phyloP scores from a whole-genome alignment of 805 yeast genomes.

The Pichia californica region DNA sequence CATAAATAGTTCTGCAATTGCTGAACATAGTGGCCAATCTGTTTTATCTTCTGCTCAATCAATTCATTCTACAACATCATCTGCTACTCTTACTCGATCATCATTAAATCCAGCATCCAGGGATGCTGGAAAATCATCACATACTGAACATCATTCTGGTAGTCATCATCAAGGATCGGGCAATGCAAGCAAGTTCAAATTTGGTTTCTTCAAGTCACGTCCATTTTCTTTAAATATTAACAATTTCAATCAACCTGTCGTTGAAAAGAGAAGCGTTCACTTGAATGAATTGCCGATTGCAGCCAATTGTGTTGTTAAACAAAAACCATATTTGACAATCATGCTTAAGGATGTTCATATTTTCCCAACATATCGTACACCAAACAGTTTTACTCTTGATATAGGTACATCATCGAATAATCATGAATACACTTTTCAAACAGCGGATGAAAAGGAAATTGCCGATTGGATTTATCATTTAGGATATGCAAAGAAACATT shows the following conservation, averaged over 20 bases:
- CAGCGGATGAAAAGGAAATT: slow-evolving; percentile 52
- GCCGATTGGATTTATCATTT: slow-evolving; percentile 64
- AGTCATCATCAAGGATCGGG: neutral
- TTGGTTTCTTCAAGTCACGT: slow-evolving; percentile 35
- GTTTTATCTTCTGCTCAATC: neutral
- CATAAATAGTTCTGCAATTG: no score
- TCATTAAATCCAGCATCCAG: neutral
- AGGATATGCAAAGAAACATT: slow-evolving; percentile 44
- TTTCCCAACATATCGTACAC: slow-evolving; percentile 47
- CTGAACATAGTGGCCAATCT: neutral
- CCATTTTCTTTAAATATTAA: slow-evolving; percentile 52
- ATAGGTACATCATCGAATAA: slow-evolving; percentile 9
- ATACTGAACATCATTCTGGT: neutral
- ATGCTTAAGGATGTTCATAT: slow-evolving; percentile 41
- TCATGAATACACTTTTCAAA: slow-evolving; percentile 58
- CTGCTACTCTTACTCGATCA: neutral
- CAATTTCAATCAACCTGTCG: slow-evolving; percentile 20
- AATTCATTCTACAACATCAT: neutral
- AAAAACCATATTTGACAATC: slow-evolving; percentile 44
- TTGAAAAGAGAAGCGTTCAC: slow-evolving; percentile 31
- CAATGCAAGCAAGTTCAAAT: slow-evolving; percentile 19
- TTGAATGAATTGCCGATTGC: slow-evolving; percentile 56
- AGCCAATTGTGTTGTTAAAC: slow-evolving; percentile 28
- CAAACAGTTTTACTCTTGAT: slow-evolving; percentile 44
- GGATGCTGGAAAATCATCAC: neutral